These are phyloP conservation scores for Hypoxylon sp. DNA, from an alignment of 2,329 filamentous ascomycete species.

Conservation along the genomic window DNA sequence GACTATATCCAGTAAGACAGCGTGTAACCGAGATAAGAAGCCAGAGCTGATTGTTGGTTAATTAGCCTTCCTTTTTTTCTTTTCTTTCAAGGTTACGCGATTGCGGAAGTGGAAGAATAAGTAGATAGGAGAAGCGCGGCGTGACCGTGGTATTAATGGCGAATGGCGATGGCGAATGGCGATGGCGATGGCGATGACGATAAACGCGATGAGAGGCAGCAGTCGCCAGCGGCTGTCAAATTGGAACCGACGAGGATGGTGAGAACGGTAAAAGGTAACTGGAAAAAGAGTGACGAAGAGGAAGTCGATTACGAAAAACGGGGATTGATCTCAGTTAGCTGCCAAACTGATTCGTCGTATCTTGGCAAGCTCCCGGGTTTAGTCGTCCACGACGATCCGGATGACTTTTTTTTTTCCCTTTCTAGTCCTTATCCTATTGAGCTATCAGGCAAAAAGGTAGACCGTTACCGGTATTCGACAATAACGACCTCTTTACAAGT, in stretches of 20 bases:
- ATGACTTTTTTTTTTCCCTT: conserved; percentile 16
- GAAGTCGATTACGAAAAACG: conserved; percentile 25
- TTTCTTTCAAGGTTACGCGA: conserved; percentile 21
- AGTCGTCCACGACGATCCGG: conserved; percentile 28
- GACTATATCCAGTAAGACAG: conserved; percentile 24
- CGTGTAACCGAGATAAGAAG: conserved; percentile 28
- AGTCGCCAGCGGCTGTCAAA: conserved; percentile 43
- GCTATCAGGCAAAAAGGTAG: conserved; percentile 15
- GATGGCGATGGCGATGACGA: conserved; percentile 9
- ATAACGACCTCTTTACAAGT: conserved; percentile 17
- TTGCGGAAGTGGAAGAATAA: conserved; percentile 9
- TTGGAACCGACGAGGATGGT: conserved; percentile 24
- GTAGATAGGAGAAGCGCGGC: conserved; percentile 3
- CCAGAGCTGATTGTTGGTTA: conserved; percentile 16
- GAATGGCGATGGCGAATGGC: conserved; percentile 9
- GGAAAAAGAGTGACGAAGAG: conserved; percentile 32
- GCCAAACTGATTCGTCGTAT: conserved; percentile 33
- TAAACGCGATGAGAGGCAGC: conserved; percentile 31
- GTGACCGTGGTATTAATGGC: conserved; percentile 9
- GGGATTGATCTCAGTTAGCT: conserved; percentile 33
- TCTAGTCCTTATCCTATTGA: conserved; percentile 21
- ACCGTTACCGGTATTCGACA: conserved; percentile 4
- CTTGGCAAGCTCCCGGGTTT: conserved; percentile 31
- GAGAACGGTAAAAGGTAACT: conserved; percentile 15
- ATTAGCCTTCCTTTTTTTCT: conserved; percentile 15